Evolutionary conservation across 2,329 filamentous ascomycete species (phyloP).

Genomic region (Cadophora malorum): DNA sequence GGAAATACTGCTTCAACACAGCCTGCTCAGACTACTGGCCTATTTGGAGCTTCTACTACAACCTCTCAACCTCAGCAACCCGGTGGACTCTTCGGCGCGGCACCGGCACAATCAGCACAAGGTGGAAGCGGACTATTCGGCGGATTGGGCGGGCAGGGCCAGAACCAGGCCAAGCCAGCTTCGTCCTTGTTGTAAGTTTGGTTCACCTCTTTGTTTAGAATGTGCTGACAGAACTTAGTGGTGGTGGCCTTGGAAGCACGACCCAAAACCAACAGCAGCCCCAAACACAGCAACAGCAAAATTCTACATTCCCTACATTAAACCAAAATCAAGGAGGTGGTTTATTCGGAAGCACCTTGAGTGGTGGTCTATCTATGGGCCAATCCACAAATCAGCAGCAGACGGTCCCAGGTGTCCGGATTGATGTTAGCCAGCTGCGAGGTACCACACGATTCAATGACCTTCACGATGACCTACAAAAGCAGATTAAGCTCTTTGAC

Average conservation of each 20-base stretch:
- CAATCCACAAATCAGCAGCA: conserved; percentile 55
- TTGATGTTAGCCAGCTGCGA: conserved; percentile 79
- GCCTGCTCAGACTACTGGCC: conserved; percentile 35
- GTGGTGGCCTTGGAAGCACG: conserved; percentile 30
- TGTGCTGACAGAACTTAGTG: conserved; percentile 35
- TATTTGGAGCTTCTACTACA: conserved; percentile 42
- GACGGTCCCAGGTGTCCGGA: conserved; percentile 73
- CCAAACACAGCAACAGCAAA: conserved; percentile 28
- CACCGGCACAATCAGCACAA: conserved; percentile 30
- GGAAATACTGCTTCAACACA: conserved; percentile 37
- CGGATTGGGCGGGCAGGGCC: conserved; percentile 36
- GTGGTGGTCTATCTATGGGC: conserved; percentile 49
- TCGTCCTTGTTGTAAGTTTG: conserved; percentile 43
- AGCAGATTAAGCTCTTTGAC: conserved; percentile 79
- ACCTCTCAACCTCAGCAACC: conserved; percentile 35
- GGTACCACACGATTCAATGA: conserved; percentile 93
- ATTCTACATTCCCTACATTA: conserved; percentile 35
- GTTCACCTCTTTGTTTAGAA: conserved; percentile 10
- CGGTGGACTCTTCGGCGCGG: conserved; percentile 37
- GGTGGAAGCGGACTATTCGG: conserved; percentile 45
- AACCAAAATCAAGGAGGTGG: conserved; percentile 30
- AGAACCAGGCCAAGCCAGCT: conserved; percentile 42
- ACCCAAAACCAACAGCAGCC: conserved; percentile 41
- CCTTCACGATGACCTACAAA: conserved; percentile 81
- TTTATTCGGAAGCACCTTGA: conserved; percentile 42